Evolutionary conservation across 306 rosid genomes (phyloP).

Genomic region (Sechiopsis laciniata): DNA sequence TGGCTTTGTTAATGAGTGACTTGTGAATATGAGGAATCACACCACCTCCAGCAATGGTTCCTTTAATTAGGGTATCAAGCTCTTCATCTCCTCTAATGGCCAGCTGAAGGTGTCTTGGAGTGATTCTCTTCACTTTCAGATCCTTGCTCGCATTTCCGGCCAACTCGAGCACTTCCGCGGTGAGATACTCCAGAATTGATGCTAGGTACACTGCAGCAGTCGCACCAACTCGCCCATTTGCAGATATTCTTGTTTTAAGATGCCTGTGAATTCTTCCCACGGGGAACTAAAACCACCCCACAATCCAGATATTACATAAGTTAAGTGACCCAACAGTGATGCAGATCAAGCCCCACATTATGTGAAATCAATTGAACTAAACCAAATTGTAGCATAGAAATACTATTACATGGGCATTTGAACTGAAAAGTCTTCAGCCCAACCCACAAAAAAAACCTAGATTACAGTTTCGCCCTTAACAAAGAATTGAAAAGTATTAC

Average conservation of each 20-base stretch:
- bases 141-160: conserved; percentile 97
- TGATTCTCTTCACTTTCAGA: conserved; percentile 92
- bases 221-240: conserved; percentile 93
- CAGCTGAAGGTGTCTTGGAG: conserved; percentile 92
- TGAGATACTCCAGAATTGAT: conserved; percentile 86
- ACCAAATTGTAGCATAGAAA: not conserved
- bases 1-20: conserved; percentile 89
- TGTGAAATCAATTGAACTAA: not conserved
- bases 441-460: not conserved
- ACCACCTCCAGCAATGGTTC: conserved; percentile 98
- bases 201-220: conserved; percentile 95
- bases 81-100: conserved; percentile 97
- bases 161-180: conserved; percentile 89
- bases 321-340: not conserved
- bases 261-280: conserved; percentile 96
- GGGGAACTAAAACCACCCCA: conserved; percentile 53
- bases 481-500: not conserved
- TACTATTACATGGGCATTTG: not conserved
- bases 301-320: not conserved
- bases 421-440: conserved; percentile 1
- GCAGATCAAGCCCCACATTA: not conserved
- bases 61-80: conserved; percentile 88
- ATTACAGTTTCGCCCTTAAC: not conserved
- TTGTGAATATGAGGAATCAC: conserved; percentile 97
- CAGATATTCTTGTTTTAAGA: conserved; percentile 63